Conservation (phyloP, 371 early-diverging fungal species). For the Mortierella sp. region DNA sequence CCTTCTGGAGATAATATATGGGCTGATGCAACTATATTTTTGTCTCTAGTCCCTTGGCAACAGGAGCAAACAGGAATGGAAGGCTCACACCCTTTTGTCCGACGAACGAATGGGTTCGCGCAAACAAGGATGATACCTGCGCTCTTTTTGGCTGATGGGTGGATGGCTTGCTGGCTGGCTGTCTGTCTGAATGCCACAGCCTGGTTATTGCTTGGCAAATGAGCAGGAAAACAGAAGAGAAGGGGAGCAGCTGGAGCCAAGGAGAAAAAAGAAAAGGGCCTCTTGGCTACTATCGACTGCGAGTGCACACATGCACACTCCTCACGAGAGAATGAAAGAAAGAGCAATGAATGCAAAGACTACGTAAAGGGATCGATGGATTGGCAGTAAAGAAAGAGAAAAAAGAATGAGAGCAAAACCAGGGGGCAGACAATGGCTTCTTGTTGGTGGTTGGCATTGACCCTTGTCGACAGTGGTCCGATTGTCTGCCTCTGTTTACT, state of each 20-base stretch:
- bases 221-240: neutral
- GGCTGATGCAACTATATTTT: neutral
- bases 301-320: neutral
- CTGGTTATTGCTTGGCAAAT: constrained; percentile 4
- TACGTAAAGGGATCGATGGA: constrained; percentile 1
- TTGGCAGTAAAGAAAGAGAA: neutral
- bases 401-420: neutral
- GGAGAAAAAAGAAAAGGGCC: neutral
- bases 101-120: neutral
- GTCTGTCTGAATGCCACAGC: neutral
- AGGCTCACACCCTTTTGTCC: neutral
- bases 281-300: neutral
- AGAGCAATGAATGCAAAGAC: neutral
- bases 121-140: neutral
- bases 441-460: neutral
- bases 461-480: neutral
- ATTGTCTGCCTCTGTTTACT: neutral
- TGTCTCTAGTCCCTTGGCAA: neutral
- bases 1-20: neutral
- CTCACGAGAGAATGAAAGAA: neutral
- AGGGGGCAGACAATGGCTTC: neutral
- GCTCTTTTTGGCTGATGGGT: neutral
- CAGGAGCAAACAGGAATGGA: constrained; percentile 2
- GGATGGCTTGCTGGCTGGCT: neutral
- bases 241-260: neutral